Evolutionary conservation across 805 yeast species (phyloP), one percentile per base, ranked within the genome.

Genomic region (Nakazawaea pomicola): DNA sequence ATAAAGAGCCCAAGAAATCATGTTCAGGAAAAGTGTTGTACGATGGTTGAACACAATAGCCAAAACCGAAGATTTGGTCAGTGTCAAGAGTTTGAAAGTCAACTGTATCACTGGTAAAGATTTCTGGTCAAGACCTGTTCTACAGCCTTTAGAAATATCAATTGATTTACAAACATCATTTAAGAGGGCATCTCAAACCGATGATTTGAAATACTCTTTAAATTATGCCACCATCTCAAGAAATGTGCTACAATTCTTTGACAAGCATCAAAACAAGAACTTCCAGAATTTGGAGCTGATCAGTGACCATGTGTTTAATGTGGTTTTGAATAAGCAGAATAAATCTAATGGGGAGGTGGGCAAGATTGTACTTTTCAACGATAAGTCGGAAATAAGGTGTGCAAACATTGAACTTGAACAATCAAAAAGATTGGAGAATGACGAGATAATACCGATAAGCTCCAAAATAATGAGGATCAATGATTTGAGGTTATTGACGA

Each of bases 201-300:
- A 91, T 61, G 91, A 90, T 54, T 68, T 91, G 50, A 74, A 77
- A 45, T 78, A 83, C 53, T 83, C 96, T 4, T 73, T 91, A 48
- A 91, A 91, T 60, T 91, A 91, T 60, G 97, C 96, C 2, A 89
- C 80, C 4, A 72, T 91, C 4, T 77, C 91, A 4, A 68, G 87
- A 38, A 75, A 76, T 30, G 63, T 91, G n/a, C 58, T 74, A 29
- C 65, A 68, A 4, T 73, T 62, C 48, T 74, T 84, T 47, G 73
- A 67, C 30, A 39, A 56, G 5, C 58, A 68, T 45, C 62, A 61
- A 18, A 65, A 55, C 41, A 55, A 50, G 29, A 70, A 68, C 50
- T 72, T 67, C 57, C 56, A 58, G 30, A 63, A 72, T n/a, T 52
- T 69, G 29, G 64, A 64, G 21, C 65, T 64, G 14, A 57, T 74